A percentile compares a stretch with the other conserved stretches of the same genome.
Evolutionary conservation across 352 stramenopile genomes (phyloP).

Genomic region (Globisporangium camurandrum): DNA sequence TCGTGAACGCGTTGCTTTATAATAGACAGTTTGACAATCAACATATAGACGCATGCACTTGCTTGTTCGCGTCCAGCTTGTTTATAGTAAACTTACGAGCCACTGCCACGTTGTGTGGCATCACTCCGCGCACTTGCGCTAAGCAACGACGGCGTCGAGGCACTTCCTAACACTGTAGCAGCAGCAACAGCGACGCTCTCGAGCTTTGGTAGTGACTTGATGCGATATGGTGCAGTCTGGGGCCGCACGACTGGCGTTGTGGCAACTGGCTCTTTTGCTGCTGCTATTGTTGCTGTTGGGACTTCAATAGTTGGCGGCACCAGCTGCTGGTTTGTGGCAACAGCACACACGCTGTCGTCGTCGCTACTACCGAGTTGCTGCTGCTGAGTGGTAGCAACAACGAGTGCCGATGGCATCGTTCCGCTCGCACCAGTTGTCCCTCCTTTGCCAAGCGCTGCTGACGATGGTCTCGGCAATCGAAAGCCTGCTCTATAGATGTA

Average conservation of each 20-base stretch:
- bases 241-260: constrained; percentile 15
- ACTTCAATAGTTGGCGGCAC: too few relatives aligned
- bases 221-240: constrained; percentile 39
- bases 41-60: neutral
- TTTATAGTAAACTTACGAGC: neutral
- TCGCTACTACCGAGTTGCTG: too few relatives aligned
- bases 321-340: too few relatives aligned
- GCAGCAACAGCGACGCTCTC: constrained; percentile 6
- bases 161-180: neutral
- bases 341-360: too few relatives aligned
- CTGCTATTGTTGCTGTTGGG: constrained; percentile 6
- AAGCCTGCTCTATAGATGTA: constrained; percentile 59
- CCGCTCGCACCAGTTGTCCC: neutral
- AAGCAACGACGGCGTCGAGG: too few relatives aligned
- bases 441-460: constrained; percentile 4
- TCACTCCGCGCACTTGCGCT: neutral
- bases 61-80: neutral
- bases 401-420: too few relatives aligned
- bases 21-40: neutral
- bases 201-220: constrained; percentile 41
- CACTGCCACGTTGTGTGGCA: neutral
- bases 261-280: constrained; percentile 6
- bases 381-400: too few relatives aligned
- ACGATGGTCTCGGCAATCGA: constrained; percentile 29
- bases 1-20: neutral